Percentiles rank a stretch among this genome's conserved stretches.
Evolutionary conservation across 441 rosid species (phyloP).

Genomic region (Pelargonium citronellum): DNA sequence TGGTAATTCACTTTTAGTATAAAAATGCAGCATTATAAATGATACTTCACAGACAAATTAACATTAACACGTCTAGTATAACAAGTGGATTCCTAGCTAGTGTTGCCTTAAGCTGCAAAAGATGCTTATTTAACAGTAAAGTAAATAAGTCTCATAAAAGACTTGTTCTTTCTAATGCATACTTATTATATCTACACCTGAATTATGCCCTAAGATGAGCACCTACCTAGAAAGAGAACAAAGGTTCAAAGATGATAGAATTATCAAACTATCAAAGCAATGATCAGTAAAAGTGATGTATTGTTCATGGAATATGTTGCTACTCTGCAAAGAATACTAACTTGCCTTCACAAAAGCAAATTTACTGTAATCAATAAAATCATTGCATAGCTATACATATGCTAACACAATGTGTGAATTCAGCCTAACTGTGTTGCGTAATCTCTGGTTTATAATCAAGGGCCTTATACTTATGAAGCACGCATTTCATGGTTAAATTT

Average conservation of each 20-base stretch:
- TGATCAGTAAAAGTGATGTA: slow-evolving; percentile 12
- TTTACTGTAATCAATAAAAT: slow-evolving; percentile 18
- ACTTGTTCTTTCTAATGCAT: slow-evolving; percentile 6
- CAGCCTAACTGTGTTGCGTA: slow-evolving; percentile 23
- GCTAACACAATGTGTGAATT: slow-evolving; percentile 22
- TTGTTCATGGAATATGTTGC: slow-evolving; percentile 15
- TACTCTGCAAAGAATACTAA: slow-evolving; percentile 11
- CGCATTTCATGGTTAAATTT: slow-evolving; percentile 22
- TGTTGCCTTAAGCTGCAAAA: slow-evolving; percentile 10
- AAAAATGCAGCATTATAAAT: slow-evolving; percentile 6
- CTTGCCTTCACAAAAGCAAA: slow-evolving; percentile 2
- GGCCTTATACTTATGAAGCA: slow-evolving; percentile 27
- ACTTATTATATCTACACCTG: background rate
- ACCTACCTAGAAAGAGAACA: background rate
- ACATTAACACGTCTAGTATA: slow-evolving; percentile 6
- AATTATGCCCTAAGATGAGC: background rate
- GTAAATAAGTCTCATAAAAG: background rate
- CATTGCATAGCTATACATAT: slow-evolving; percentile 21
- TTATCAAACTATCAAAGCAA: slow-evolving; percentile 10
- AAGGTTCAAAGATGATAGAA: slow-evolving; percentile 7
- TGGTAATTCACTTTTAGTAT: background rate
- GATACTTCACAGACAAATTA: slow-evolving; percentile 8
- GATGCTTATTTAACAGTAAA: slow-evolving; percentile 7
- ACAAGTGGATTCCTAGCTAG: slow-evolving; percentile 3
- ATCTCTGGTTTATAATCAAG: slow-evolving; percentile 27